phyloP scores from a whole-genome alignment of 2,329 filamentous ascomycete species.

The Chrysoporthe cubensis region DNA sequence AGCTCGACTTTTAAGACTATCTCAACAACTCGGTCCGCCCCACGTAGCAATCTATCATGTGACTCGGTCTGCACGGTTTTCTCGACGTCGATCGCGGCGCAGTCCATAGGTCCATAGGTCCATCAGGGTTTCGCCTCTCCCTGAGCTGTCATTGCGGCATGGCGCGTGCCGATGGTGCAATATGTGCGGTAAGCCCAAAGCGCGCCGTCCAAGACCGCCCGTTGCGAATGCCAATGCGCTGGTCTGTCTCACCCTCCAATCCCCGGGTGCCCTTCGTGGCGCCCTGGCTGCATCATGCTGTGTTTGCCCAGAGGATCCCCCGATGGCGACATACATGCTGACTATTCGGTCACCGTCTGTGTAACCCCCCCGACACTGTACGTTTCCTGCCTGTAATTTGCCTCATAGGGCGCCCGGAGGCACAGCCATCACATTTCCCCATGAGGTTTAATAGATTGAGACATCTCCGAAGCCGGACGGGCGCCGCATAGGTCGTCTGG shows the following conservation, averaged over 20 bases:
- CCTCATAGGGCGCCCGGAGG: too few species aligned
- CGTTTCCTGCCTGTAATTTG: neutral
- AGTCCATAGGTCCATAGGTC: neutral
- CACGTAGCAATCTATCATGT: neutral
- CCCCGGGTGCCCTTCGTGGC: too few species aligned
- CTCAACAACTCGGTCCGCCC: neutral
- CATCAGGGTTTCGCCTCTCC: neutral
- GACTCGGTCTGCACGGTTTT: neutral
- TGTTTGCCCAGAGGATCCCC: neutral
- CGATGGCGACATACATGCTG: slow-evolving; percentile 10
- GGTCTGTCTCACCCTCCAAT: too few species aligned
- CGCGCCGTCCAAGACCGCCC: neutral
- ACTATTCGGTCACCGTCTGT: slow-evolving; percentile 11
- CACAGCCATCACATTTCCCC: neutral
- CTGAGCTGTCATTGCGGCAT: slow-evolving; percentile 8
- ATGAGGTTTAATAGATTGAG: too few species aligned
- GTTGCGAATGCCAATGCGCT: too few species aligned
- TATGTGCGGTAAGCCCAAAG: slow-evolving; percentile 11
- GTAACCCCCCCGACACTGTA: neutral
- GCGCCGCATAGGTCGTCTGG: too few species aligned
- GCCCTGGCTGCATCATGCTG: neutral
- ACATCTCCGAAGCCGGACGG: too few species aligned
- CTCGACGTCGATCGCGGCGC: neutral
- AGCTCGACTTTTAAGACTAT: neutral
- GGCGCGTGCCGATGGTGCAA: slow-evolving; percentile 5